Base-by-base conservation (phyloP, 2,329 filamentous ascomycete species). In the Colletotrichum sp. region DNA sequence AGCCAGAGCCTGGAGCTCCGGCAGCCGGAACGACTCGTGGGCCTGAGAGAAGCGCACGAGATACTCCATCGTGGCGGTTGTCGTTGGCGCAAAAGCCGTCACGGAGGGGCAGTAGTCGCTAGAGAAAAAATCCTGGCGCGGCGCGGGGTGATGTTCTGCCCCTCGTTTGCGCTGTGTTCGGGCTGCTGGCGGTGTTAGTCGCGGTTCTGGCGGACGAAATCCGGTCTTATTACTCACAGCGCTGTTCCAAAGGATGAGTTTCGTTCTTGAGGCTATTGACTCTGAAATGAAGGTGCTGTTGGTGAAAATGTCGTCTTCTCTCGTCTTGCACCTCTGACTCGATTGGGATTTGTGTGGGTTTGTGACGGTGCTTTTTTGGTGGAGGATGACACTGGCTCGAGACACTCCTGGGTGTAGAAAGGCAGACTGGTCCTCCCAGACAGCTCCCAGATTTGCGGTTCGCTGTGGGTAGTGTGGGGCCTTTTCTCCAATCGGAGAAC, bases 31-130 rank as follows among this genome's bases (percentile, higher is more conserved):
- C n/a, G 92, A 94, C 87, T 98, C 95, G 84, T 99, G 96, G 75
- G 91, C 89, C 85, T 99, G 97, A 60, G 93, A 94, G 83, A 99
- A 96, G 80, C 96, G 95, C 78, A 99, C 93, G 76, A 99, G 90
- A 82, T 95, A 99, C 77, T 98, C 92, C 92, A 93, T 92, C 39
- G 5, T 32, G 21, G 18, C 12, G 16, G 55, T 28, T 5, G 49
- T 28, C 36, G 15, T 13, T 12, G 67, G 67, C 49, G 55, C 55
- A 69, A 62, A 36, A 13, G 15, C 30, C 26, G 28, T 49, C 36
- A 26, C 36, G 39, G 70, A 64, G 57, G 73, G 73, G 64, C 69
- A 68, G 15, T n/a, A 13, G 49, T 21, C n/a, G n/a, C 44, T 1
- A 18, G 15, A 9, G 34, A 16, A 76, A 75, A 75, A 52, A 30